A percentile compares a stretch with the other conserved stretches of the same genome.
These are phyloP conservation scores for Amaranthus palmeri DNA, from an alignment of 148 eudicot species.

Conservation along the genomic window DNA sequence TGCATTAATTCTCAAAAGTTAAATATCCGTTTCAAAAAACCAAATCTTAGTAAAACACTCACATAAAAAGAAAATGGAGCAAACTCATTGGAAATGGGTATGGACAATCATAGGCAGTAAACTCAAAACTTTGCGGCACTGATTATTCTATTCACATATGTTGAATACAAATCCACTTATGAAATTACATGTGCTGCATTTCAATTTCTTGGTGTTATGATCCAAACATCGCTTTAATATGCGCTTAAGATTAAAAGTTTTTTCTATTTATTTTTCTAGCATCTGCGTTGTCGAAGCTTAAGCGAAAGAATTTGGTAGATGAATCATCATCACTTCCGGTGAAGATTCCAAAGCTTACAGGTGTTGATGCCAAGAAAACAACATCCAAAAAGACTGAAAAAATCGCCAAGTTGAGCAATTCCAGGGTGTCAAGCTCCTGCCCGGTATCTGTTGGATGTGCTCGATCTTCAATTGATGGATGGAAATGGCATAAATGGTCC, in stretches of 20 bases:
- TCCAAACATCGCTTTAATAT: slow-evolving; percentile 4
- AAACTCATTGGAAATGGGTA: no score
- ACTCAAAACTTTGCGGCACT: background rate
- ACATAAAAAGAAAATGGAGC: no score
- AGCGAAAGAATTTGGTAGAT: slow-evolving; percentile 48
- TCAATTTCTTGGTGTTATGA: background rate
- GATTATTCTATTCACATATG: background rate
- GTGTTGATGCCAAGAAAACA: slow-evolving; percentile 35
- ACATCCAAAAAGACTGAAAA: slow-evolving; percentile 29
- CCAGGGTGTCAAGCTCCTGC: slow-evolving; percentile 37
- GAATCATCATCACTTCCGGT: slow-evolving; percentile 31
- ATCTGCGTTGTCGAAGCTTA: slow-evolving; percentile 36
- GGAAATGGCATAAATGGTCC: slow-evolving; percentile 98
- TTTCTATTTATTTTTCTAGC: slow-evolving; percentile 32
- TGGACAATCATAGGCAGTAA: no score
- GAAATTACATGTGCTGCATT: background rate
- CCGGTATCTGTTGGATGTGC: slow-evolving; percentile 87
- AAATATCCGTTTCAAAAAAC: no score
- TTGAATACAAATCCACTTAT: background rate
- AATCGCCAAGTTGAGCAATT: slow-evolving; percentile 32
- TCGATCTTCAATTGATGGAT: slow-evolving; percentile 77
- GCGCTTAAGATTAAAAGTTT: background rate
- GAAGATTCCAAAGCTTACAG: slow-evolving; percentile 40
- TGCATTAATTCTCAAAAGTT: no score
- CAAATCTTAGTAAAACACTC: no score